Evolutionary conservation across 805 yeast species (phyloP).

Genomic region (Candida silvatica): DNA sequence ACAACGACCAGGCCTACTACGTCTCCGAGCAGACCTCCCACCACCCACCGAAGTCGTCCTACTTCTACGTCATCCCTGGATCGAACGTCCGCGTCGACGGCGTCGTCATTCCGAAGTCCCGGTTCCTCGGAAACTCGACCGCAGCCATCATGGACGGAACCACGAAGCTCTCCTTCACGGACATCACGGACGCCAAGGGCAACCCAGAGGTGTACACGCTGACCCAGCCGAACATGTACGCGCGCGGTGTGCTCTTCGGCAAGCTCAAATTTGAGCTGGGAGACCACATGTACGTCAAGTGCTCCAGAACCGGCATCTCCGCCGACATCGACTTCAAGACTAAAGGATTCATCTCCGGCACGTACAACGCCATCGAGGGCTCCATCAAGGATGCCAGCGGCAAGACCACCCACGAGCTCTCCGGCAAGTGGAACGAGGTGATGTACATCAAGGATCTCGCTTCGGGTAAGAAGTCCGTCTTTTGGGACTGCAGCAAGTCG

Average conservation of each 20-base stretch:
- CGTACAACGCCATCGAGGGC: constrained; percentile 86
- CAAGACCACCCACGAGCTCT: constrained; percentile 51
- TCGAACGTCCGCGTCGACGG: constrained; percentile 84
- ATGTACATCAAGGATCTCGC: constrained; percentile 56
- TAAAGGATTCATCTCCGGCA: constrained; percentile 88
- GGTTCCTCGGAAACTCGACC: constrained; percentile 89
- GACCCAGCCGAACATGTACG: constrained; percentile 95
- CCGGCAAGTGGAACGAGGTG: constrained; percentile 92
- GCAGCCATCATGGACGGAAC: constrained; percentile 96
- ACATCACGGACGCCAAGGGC: constrained; percentile 37
- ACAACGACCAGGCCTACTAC: constrained; percentile 64
- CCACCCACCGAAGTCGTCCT: constrained; percentile 97
- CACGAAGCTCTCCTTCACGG: constrained; percentile 62
- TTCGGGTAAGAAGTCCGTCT: constrained; percentile 31
- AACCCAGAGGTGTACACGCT: constrained; percentile 64
- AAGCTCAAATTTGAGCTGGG: constrained; percentile 86
- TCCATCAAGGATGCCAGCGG: constrained; percentile 40
- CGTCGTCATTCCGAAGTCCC: constrained; percentile 75
- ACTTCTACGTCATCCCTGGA: constrained; percentile 81
- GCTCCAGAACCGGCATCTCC: constrained; percentile 45
- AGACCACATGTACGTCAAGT: constrained; percentile 75
- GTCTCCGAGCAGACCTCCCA: constrained; percentile 93
- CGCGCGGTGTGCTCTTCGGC: constrained; percentile 89
- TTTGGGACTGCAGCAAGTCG: constrained; percentile 56
- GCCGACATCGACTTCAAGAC: constrained; percentile 91